These are phyloP conservation scores for Aspergillus sp. DNA, from an alignment of 2,329 filamentous ascomycete species.

Conservation along the genomic window DNA sequence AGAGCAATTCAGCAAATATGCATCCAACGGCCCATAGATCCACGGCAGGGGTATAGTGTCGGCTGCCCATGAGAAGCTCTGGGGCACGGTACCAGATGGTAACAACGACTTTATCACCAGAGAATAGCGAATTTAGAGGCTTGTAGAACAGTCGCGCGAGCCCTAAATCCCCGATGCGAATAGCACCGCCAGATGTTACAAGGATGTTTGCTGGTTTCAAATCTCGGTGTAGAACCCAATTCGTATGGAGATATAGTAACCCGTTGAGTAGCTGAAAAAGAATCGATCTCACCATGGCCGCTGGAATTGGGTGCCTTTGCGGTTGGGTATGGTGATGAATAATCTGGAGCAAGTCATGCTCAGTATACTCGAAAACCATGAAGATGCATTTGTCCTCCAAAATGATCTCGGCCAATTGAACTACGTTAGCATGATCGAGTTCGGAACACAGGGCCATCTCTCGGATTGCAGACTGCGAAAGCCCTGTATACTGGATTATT, in stretches of 20 bases:
- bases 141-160: constrained; percentile 92
- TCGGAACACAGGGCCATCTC: constrained; percentile 98
- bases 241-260: constrained; percentile 88
- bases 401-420: constrained; percentile 90
- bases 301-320: constrained; percentile 82
- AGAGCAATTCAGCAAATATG: constrained; percentile 93
- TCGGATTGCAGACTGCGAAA: constrained; percentile 93
- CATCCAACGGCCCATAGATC: constrained; percentile 98
- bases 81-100: constrained; percentile 99
- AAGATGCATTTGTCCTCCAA: constrained; percentile 98
- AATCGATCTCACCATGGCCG: constrained; percentile 81
- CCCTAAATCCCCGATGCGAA: constrained; percentile 93
- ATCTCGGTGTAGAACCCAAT: constrained; percentile 96
- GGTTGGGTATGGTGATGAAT: constrained; percentile 96
- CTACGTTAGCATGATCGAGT: constrained; percentile 82
- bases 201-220: constrained; percentile 98
- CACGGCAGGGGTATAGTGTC: constrained; percentile 96
- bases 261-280: constrained; percentile 95
- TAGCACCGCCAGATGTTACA: constrained; percentile 84
- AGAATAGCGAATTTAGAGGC: constrained; percentile 85
- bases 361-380: constrained; percentile 99
- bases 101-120: constrained; percentile 95
- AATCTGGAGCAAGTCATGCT: constrained; percentile 95
- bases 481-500: constrained; percentile 89
- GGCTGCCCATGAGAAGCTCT: constrained; percentile 83